Evolutionary conservation across 2,329 filamentous ascomycete species (phyloP), one percentile per base, ranked within the genome.

Genomic region (Byssochlamys sp.): DNA sequence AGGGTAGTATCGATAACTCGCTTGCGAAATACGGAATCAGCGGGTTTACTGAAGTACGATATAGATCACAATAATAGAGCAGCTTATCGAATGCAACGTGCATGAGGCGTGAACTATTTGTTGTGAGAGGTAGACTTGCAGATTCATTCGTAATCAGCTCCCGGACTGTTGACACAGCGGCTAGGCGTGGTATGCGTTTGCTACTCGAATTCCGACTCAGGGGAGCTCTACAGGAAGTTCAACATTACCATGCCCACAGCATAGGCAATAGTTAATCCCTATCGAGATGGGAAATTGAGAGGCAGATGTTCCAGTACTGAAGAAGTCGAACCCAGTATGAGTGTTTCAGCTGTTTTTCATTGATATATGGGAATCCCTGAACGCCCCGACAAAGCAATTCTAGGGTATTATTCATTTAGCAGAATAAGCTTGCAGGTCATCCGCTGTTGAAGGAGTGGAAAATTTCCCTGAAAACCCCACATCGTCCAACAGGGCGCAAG

Each of bases 291-390:
- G 6, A 45, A 45, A 45, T 63, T 56, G 19, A 27, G n/a, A 27
- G 58, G 50, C 4, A 56, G 29, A 49, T 11, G 45, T 57, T 56
- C 53, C 50, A 57, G 50, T 27, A 49, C n/a, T 12, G 14, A 28
- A 27, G 27, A 28, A 51, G 24, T 24, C 25, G 24, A 61, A 57
- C 51, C 53, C 55, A 60, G 56, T 58, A 66, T 63, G 60, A 61
- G 63, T 65, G 60, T 72, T 71, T 72, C 67, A 71, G 71, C 68
- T 72, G 67, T 71, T 71, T 72, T 72, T 67, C 58, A 67, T 72
- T 71, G 63, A 63, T 62, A 60, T 69, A 65, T 71, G 39, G 68
- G 60, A 65, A 63, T 63, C 63, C 57, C 57, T 61, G 62, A 66
- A 65, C 10, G 66, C 68, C 61, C 66, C 66, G 68, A 67, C 66